A percentile compares a stretch with the other conserved stretches of the same genome.
Conservation (phyloP, 148 eudicot genomes). For the Talinum fruticosum region DNA sequence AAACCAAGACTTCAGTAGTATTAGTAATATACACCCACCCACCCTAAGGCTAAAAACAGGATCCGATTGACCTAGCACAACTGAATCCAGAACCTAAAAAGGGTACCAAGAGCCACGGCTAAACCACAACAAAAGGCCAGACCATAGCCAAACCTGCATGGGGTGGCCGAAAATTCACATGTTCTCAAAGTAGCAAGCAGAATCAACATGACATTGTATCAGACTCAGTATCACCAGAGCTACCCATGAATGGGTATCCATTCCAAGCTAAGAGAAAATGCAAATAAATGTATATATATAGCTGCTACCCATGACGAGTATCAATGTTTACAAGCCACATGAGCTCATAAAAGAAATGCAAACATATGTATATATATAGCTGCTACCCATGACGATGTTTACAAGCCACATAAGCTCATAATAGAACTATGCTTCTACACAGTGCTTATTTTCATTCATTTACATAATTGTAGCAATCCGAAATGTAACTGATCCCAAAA, state of each 20-base stretch:
- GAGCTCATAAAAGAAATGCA: not conserved
- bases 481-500: not conserved
- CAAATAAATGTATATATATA: not conserved
- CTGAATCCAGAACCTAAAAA: no score
- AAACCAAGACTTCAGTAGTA: no score
- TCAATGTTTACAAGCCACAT: not conserved
- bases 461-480: not conserved
- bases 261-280: not conserved
- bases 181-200: no score
- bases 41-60: no score
- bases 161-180: not conserved
- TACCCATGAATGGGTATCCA: not conserved
- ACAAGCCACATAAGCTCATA: not conserved
- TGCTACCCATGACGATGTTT: no score
- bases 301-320: no score
- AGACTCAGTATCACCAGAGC: no score
- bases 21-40: no score
- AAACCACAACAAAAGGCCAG: not conserved
- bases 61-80: no score
- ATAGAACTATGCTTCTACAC: not conserved
- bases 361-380: no score
- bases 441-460: not conserved
- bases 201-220: no score
- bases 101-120: no score
- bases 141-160: not conserved